Base-by-base conservation (phyloP, 306 rosid species). In the Geum urbanum region DNA sequence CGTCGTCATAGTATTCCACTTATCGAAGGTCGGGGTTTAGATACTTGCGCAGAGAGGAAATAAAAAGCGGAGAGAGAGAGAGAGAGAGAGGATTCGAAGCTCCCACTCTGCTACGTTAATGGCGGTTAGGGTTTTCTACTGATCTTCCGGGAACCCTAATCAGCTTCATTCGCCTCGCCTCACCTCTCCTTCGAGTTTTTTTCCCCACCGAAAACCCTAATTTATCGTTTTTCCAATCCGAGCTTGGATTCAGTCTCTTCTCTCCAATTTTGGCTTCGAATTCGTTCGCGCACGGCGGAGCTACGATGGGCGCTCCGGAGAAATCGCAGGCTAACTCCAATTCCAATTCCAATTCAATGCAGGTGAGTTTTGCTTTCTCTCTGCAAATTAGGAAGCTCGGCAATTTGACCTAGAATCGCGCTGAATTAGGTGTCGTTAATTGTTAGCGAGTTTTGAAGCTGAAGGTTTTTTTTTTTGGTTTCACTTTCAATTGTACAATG, bases 261-360 rank as follows among this genome's bases (percentile, higher is more conserved):
- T 5, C 0, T 6, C 44, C 44, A 43, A 55, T 5, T 69, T 56
- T 10, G 48, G 74, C 65, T 43, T 16, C 74, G 71, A 74, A 72
- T 76, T 76, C 35, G 70, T 73, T 70, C 86, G 58, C n/a, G 20
- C 37, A 76, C 18, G 18, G 44, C 73, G 78, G 76, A 78, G 75
- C 73, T 72, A 76, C 20, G 55, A 92, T 90, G 98, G 96, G 96
- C 63, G 97, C 96, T 63, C 94, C 92, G 43, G 98, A 92, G 77
- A 92, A 87, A 79, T 77, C 98, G 15, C 94, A 75, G 75, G 69
- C 74, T 56, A 90, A 79, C 83, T 41, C 90, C 63, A 90, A 80
- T 85, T 90, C 98, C 60, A 90, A 79, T 82, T 41, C 90, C 63
- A 90, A 80, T 85, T 90, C 98, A 85, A 86, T 92, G 97, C 97